Evolutionary conservation across 805 yeast genomes (phyloP).

Genomic region (Alloascoidea hylecoeti): DNA sequence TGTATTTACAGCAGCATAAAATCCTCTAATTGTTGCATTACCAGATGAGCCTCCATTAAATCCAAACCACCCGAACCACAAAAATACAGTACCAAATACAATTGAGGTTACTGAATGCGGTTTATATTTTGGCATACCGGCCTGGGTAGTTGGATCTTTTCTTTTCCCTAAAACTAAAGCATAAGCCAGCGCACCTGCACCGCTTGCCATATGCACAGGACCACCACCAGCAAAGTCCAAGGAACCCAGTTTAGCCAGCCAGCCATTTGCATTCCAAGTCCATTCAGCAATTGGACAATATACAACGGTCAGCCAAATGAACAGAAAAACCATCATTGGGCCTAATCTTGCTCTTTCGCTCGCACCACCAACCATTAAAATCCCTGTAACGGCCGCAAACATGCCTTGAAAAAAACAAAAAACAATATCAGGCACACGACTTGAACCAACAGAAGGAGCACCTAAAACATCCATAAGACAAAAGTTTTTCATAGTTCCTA

Average conservation of each 20-base stretch:
- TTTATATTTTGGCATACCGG: slow-evolving; percentile 72
- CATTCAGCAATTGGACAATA: slow-evolving; percentile 94
- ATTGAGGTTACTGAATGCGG: slow-evolving; percentile 89
- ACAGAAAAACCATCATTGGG: slow-evolving; percentile 91
- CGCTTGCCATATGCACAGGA: slow-evolving; percentile 92
- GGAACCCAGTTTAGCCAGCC: slow-evolving; percentile 74
- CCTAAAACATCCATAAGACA: slow-evolving; percentile 74
- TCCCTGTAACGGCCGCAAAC: slow-evolving; percentile 91
- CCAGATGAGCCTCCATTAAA: slow-evolving; percentile 98
- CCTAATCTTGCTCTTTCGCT: slow-evolving; percentile 94
- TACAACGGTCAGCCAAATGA: slow-evolving; percentile 89
- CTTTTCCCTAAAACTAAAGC: slow-evolving; percentile 89
- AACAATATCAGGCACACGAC: slow-evolving; percentile 75
- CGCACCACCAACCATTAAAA: slow-evolving; percentile 94
- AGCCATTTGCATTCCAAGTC: slow-evolving; percentile 94
- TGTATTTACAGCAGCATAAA: slow-evolving; percentile 89
- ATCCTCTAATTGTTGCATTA: slow-evolving; percentile 82
- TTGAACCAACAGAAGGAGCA: slow-evolving; percentile 48
- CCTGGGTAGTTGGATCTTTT: slow-evolving; percentile 53
- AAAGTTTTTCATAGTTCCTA: slow-evolving; percentile 75
- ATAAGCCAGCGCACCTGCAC: slow-evolving; percentile 89
- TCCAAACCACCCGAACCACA: slow-evolving; percentile 99
- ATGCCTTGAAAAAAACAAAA: slow-evolving; percentile 90
- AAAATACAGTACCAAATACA: slow-evolving; percentile 83
- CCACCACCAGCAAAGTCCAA: slow-evolving; percentile 98